Evolutionary conservation across 176 grass and related monocot species (phyloP), one percentile per base, ranked within the genome.

Genomic region (Stipa capillata): DNA sequence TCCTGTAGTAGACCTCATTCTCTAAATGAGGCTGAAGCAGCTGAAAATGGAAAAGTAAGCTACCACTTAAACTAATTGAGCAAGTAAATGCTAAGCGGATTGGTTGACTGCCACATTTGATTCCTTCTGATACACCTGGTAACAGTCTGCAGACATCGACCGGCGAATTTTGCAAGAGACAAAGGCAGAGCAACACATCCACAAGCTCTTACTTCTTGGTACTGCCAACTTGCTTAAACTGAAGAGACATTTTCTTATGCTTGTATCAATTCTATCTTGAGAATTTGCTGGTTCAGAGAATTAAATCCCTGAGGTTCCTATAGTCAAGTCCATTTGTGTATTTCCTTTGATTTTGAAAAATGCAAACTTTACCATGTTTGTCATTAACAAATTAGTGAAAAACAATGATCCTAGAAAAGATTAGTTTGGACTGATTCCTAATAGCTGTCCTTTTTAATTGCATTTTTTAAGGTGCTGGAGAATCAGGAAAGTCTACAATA

Each of bases 151-250:
- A 69, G 87, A 90, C 51, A 94, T 98, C 47, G 92, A 94, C 67
- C 70, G 83, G 20, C 74, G 92, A 76, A 98, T 98, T 85, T 85
- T 81, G 79, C 85, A 90, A 83, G 95, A 93, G 75, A 92, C 95
- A 50, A 98, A 93, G 80, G 90, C 95, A 42, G 95, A 98, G 14
- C 90, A 98, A 40, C 95, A 98, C 83, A 89, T 94, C 82, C 87
- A 94, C 85, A 98, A 94, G 82, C 92, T 98, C 53, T 62, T 94
- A 65, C 90, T 98, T 74, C 96, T 94, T 57, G 96, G 96, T 98
- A 94, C 65, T 14, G 20, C 62, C 20, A 65, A 65, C 15, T 62
- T n/a, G n/a, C n/a, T n/a, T n/a, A n/a, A n/a, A n/a, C n/a, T 25
- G 1, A n/a, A 34, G 7, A 40, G 16, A 6, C 8, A 20, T 33